These are phyloP conservation scores for Wolfiporia cocos DNA, from an alignment of 1,284 basidiomycete genomes.

Conservation along the genomic window DNA sequence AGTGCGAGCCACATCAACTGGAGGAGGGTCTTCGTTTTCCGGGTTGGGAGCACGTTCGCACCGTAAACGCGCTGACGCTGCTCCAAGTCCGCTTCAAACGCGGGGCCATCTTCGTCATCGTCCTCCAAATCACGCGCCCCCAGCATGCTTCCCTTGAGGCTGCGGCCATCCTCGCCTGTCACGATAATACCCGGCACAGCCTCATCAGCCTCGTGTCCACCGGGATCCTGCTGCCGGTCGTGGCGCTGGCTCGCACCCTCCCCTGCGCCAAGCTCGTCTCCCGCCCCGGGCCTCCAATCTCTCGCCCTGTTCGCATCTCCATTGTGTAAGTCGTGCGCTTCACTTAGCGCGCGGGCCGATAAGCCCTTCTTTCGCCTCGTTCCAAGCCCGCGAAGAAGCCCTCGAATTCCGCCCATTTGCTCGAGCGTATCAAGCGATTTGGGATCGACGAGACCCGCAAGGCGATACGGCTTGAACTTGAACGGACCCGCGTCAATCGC, in stretches of 20 bases:
- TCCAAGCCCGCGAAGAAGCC: slow-evolving; percentile 72
- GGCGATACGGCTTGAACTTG: slow-evolving; percentile 62
- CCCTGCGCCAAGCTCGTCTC: slow-evolving; percentile 17
- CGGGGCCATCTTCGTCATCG: slow-evolving; percentile 20
- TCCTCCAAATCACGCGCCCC: slow-evolving; percentile 13
- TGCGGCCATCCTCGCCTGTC: slow-evolving; percentile 29
- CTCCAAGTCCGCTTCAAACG: slow-evolving; percentile 50
- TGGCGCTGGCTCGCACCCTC: slow-evolving; percentile 30
- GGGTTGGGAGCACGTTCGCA: slow-evolving; percentile 74
- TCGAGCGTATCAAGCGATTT: slow-evolving; percentile 70
- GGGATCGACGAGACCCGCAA: slow-evolving; percentile 88
- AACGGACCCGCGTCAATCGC: slow-evolving; percentile 70
- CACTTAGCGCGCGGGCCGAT: slow-evolving; percentile 15
- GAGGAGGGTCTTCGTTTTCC: slow-evolving; percentile 76
- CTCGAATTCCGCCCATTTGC: slow-evolving; percentile 69
- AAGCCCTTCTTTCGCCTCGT: slow-evolving; percentile 61
- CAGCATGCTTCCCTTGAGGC: slow-evolving; percentile 13
- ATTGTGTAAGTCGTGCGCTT: no score
- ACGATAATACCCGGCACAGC: slow-evolving; percentile 36
- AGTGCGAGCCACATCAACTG: slow-evolving; percentile 91
- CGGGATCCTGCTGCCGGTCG: slow-evolving; percentile 20
- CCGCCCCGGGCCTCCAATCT: slow-evolving; percentile 16
- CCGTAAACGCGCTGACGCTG: slow-evolving; percentile 79
- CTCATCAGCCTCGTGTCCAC: slow-evolving; percentile 5
- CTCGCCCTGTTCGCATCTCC: no score